Evolutionary conservation across 495 filamentous ascomycete species (phyloP).

Genomic region (Penicillium tannophilum): DNA sequence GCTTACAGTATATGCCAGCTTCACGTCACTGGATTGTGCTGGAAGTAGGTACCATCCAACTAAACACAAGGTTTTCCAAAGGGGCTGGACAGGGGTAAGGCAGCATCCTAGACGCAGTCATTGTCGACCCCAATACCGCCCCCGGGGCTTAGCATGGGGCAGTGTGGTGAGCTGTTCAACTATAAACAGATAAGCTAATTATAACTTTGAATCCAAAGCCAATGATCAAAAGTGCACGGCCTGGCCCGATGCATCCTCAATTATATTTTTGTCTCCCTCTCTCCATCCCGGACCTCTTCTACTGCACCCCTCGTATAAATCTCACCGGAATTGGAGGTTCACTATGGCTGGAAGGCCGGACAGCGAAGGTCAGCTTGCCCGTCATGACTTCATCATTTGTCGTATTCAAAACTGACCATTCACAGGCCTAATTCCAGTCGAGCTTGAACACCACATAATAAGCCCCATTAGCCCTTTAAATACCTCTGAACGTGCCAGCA

Average conservation of each 20-base stretch:
- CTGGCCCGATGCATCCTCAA: too few species aligned
- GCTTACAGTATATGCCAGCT: background rate
- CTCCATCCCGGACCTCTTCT: too few species aligned
- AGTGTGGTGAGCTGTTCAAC: background rate
- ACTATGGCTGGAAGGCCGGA: background rate
- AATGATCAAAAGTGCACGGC: too few species aligned
- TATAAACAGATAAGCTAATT: too few species aligned
- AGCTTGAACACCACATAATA: background rate
- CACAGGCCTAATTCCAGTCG: constrained; percentile 15
- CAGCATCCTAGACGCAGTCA: background rate
- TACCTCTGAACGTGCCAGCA: background rate
- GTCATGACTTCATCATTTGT: background rate
- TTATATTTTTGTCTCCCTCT: too few species aligned
- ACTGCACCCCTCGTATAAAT: background rate
- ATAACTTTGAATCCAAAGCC: too few species aligned
- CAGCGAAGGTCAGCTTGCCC: background rate
- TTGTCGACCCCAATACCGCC: background rate
- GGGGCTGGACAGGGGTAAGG: background rate
- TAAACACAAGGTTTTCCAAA: background rate
- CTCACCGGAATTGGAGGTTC: background rate
- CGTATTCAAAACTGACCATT: background rate
- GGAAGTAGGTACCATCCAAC: background rate
- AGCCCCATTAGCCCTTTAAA: background rate
- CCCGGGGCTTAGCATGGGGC: background rate
- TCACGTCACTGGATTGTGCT: background rate